Base-by-base conservation (phyloP, 2,329 filamentous ascomycete species). In the Penicillium aurantiogriseum region DNA sequence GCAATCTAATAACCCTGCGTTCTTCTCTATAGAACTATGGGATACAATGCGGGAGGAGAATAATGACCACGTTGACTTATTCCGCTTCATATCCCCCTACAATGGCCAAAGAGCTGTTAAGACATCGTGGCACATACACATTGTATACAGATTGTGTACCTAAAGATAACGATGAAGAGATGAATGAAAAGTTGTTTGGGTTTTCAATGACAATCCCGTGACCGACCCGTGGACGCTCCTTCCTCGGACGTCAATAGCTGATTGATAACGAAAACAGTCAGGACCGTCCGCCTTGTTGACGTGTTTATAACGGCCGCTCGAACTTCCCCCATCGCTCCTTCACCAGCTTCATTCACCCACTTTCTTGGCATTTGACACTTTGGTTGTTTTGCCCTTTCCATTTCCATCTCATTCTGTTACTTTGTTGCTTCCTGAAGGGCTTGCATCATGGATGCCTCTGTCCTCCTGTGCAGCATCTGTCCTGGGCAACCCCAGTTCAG, bases 391-490 rank as follows among this genome's bases (percentile, higher is more conserved):
- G 68, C 67, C 67, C 60, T 59, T 66, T 64, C 64, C 57, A 61
- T 61, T 50, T 59, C 50, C 29, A 31, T 53, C 55, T 39, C 43
- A 33, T 59, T 33, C 45, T 44, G 51, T 56, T 54, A 46, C n/a
- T 31, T 31, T 33, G 25, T 23, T 44, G 31, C 45, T 35, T 47
- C 45, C 45, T 47, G 17, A 9, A n/a, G 29, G 29, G 13, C 53
- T 61, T 60, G 63, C 52, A 61, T 57, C 50, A 36, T 78, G 76
- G 72, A 74, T 64, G 62, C 64, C 43, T 87, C 92, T 58, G 86
- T 89, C 56, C 85, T 97, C 48, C 78, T 85, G 65, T 97, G 93
- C 84, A 87, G 82, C 69, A 88, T 96, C 65, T 97, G 93, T 72
- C 88, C 89, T 36, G 90, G 88, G 64, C 83, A 83, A 59, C 90